Evolutionary conservation across 1,139 yeast species (phyloP), one percentile per base, ranked within the genome.

Genomic region (Suhomyces taliae): DNA sequence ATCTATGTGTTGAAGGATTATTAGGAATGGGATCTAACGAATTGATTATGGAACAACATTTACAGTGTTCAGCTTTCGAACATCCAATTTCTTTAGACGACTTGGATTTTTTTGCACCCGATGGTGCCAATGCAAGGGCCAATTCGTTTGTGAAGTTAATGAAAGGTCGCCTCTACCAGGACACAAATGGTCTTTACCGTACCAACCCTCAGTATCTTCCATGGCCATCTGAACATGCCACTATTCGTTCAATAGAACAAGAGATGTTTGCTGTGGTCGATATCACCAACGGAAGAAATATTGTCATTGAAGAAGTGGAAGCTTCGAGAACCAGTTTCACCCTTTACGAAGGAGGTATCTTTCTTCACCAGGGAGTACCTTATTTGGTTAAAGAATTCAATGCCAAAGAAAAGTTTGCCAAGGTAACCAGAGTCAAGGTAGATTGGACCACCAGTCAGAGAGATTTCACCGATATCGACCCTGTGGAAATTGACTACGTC

Each of bases 31-130:
- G 69, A 1, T 65, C 68, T 27, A 67, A 69, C 49, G 63, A 63
- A 43, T 54, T 71, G 41, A 61, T 90, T 2, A 59, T 87, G 53
- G 95, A 88, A 54, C 83, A 86, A 37, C 99, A 93, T 68, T 64
- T 91, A 32, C 98, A 91, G 58, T 93, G 99, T 72, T 97, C 98
- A 0, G 96, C 97, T 0, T 87, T 81, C 61, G 99, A 93, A 60
- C 60, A 79, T 35, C 93, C 96, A 0, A 70, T 93, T 3, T 64
- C 62, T 33, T 61, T 78, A 5, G 62, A 67, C 3, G 97, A 90
- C 55, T 53, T 61, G 4, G 60, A 65, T 44, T 90, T 82, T 73
- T 87, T 91, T 59, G 70, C 72, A 2, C 53, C 57, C 6, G 49
- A 53, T 39, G 48, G 54, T 39, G 45, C 61, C 44, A 9, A 50